Evolutionary conservation across 805 yeast species (phyloP), one percentile per base, ranked within the genome.

Genomic region (Cyberlindnera meyerae): DNA sequence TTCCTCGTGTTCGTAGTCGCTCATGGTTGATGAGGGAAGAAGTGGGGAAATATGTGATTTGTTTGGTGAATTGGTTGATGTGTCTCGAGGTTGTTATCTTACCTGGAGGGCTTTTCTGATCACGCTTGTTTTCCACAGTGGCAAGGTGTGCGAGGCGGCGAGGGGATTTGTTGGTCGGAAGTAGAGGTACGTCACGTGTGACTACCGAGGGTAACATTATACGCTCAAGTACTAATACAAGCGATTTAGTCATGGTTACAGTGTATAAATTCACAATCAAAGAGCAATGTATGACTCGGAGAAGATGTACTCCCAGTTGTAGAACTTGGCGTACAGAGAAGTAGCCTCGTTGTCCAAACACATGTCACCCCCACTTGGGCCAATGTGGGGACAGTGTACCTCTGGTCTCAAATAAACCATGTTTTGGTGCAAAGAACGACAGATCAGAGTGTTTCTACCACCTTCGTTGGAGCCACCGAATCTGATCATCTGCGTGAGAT

Each of bases 381-480:
- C 30, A 17, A 27, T 27, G 30, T 27, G 57, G 11, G 50, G 40
- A 42, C 57, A 52, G 31, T 53, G 57, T 14, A 52, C 52, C 6
- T 20, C 5, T 3, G 55, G 53, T 35, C 55, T 37, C 31, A 37
- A 45, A 6, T 43, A 37, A 20, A 51, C 34, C 57, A 51, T 53
- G 17, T 44, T 44, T 40, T 50, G 58, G 30, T 52, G 54, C 8
- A 49, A 18, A n/a, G 48, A 45, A 29, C 58, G 42, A 25, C 55
- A 53, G 32, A 47, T 49, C 8, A 53, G 30, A 6, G 55, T 48
- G 32, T 53, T 34, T 42, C 49, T 46, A 14, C 55, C 55, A 39
- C 58, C 58, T 39, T 53, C 57, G 37, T 33, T 38, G 21, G 46
- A 42, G 22, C 27, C 24, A 14, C 58, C 58, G 30, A 54, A 36